These are phyloP conservation scores for Chaetomium globosum DNA, from an alignment of 2,329 filamentous ascomycete genomes.

Conservation along the genomic window DNA sequence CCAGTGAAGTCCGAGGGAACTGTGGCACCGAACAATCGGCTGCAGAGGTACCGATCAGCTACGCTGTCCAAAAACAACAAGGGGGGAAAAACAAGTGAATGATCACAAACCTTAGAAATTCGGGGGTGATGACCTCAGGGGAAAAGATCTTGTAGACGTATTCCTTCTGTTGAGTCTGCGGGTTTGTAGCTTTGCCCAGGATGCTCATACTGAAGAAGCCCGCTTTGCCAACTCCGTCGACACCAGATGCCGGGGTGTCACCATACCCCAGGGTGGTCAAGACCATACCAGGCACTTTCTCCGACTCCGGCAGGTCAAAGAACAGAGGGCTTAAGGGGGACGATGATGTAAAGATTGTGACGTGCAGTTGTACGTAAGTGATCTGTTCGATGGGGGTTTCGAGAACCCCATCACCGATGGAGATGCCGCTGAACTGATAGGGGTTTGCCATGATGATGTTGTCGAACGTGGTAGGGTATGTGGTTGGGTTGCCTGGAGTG, in stretches of 20 bases:
- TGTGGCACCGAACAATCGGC: conserved; percentile 14
- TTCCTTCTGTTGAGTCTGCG: conserved; percentile 56
- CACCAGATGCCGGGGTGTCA: conserved; percentile 55
- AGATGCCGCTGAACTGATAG: conserved; percentile 76
- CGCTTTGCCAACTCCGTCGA: conserved; percentile 67
- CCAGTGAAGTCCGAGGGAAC: conserved; percentile 16
- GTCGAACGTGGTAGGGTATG: conserved; percentile 65
- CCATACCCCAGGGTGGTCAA: conserved; percentile 76
- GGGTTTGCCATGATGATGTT: conserved; percentile 82
- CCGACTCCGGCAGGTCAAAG: conserved; percentile 67
- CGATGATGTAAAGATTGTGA: conserved; percentile 84
- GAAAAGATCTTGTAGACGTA: conserved; percentile 69
- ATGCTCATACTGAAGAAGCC: conserved; percentile 87
- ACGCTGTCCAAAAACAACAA: background rate
- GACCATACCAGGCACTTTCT: conserved; percentile 69
- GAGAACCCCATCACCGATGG: conserved; percentile 64
- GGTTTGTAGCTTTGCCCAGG: conserved; percentile 65
- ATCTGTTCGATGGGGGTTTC: conserved; percentile 72
- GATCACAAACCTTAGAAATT: conserved; percentile 51
- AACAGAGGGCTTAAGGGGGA: conserved; percentile 69
- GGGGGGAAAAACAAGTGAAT: background rate
- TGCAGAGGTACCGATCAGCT: background rate
- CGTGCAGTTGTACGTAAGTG: conserved; percentile 84
- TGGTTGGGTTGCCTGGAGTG: conserved; percentile 37
- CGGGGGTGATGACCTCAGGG: conserved; percentile 54